Conservation (phyloP, 2,329 filamentous ascomycete species). For the Raffaelea arxii region DNA sequence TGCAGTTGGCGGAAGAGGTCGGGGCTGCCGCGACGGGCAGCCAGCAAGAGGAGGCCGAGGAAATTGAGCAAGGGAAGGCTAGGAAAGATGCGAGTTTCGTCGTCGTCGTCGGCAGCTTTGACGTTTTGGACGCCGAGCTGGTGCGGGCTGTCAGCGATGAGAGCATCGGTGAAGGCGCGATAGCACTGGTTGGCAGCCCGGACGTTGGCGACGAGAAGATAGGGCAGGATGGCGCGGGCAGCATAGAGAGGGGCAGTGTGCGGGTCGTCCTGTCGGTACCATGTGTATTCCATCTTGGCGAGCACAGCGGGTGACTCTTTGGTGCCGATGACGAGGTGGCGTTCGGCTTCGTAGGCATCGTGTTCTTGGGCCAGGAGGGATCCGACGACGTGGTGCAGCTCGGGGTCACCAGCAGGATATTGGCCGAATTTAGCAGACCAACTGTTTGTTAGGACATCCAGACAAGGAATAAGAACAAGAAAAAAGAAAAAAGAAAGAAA, state of each 20-base stretch:
- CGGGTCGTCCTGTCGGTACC: constrained; percentile 83
- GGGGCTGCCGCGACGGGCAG: constrained; percentile 67
- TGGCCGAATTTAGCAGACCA: constrained; percentile 85
- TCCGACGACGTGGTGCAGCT: constrained; percentile 87
- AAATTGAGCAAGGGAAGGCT: constrained; percentile 94
- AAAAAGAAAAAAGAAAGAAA: too few relatives aligned
- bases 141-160: constrained; percentile 43
- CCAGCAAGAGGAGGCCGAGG: constrained; percentile 71
- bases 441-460: too few relatives aligned
- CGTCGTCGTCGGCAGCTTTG: constrained; percentile 60
- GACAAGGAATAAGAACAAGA: too few relatives aligned
- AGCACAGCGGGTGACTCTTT: constrained; percentile 77
- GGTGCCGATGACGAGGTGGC: constrained; percentile 79
- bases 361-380: constrained; percentile 86
- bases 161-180: constrained; percentile 60
- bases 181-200: constrained; percentile 79
- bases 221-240: constrained; percentile 79
- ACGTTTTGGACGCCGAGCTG: constrained; percentile 69
- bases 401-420: constrained; percentile 83
- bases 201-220: constrained; percentile 82
- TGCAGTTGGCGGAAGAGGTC: constrained; percentile 76
- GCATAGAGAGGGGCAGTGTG: constrained; percentile 82
- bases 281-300: constrained; percentile 77
- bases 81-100: constrained; percentile 79
- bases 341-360: constrained; percentile 87